Conservation (phyloP, 2,329 filamentous ascomycete genomes). For the Calonectria ilicicola region DNA sequence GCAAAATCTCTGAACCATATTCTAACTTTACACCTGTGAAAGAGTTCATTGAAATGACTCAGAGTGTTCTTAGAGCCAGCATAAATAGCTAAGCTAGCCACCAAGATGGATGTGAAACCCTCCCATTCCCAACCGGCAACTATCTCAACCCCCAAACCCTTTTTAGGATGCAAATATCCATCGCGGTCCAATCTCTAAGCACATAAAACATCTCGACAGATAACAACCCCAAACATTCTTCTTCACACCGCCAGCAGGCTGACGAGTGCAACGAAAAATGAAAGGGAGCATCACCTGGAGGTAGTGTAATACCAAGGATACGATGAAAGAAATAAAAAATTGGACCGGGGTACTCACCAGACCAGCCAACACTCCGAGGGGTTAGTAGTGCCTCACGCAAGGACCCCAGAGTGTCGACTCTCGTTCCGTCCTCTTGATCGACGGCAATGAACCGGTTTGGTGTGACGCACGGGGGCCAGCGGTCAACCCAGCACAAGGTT, state of each 20-base stretch:
- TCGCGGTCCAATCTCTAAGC: no score
- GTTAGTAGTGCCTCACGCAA: neutral
- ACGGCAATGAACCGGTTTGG: neutral
- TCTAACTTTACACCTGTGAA: neutral
- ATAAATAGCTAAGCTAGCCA: neutral
- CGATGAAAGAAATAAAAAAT: neutral
- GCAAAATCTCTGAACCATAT: no score
- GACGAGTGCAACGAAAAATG: conserved; percentile 3
- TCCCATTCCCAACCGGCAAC: neutral
- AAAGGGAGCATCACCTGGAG: neutral
- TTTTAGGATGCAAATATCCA: no score
- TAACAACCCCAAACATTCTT: neutral
- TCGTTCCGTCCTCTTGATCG: neutral
- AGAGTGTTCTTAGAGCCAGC: neutral
- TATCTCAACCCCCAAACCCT: neutral
- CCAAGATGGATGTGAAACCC: neutral
- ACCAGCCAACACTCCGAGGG: neutral
- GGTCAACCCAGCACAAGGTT: neutral
- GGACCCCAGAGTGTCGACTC: neutral
- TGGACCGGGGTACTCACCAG: neutral
- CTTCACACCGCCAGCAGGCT: neutral
- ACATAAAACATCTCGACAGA: neutral
- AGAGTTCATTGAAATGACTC: neutral
- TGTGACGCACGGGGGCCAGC: no score
- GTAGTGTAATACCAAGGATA: neutral